Evolutionary conservation across 108 stramenopile genomes (phyloP), one percentile per base, ranked within the genome.

Genomic region (Aurantiochytrium sp.): DNA sequence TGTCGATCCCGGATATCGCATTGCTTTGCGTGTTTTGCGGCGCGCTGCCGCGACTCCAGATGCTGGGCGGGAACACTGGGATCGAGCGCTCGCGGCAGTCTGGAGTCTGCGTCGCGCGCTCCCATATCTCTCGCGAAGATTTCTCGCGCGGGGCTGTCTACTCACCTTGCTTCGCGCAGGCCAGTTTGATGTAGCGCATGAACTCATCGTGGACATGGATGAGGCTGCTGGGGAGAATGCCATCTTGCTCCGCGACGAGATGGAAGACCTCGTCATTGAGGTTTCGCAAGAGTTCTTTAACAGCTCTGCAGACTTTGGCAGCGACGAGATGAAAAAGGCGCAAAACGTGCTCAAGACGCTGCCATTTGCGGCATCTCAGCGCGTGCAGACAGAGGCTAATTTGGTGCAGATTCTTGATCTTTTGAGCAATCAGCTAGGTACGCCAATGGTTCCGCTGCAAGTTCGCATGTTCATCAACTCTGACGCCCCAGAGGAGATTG

Each of bases 361-460:
- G 12, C 76, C 76, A 6, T 83, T 83, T 28, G 45, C 76, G 6
- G 45, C 76, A 19, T 83, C 76, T 47, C 64, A 69, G 42, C 76
- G 76, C 6, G 76, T 83, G 45, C 76, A 35, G 4, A 53, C 45
- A 6, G 76, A 83, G 49, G 49, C 49, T 0, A 83, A 83, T 23
- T 23, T 83, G 12, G 51, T 83, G n/a, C 49, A 83, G 51, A 53
- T 83, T 18, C 4, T 83, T 1, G 76, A 83, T 23, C 12, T 83
- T 12, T 28, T 83, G n/a, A 53, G 49, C 49, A 83, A 83, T 53
- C 19, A 83, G 4, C 4, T 83, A 6, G 49, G 23, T 0, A 25
- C 51, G 19, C 76, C 76, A 12, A 83, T 83, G 76, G 76, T 83
- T 53, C 76, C 76, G 25, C 28, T 83, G 76, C 76, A 83, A 45